Conservation (phyloP, 352 stramenopile species). For the Globisporangium barbulae region DNA sequence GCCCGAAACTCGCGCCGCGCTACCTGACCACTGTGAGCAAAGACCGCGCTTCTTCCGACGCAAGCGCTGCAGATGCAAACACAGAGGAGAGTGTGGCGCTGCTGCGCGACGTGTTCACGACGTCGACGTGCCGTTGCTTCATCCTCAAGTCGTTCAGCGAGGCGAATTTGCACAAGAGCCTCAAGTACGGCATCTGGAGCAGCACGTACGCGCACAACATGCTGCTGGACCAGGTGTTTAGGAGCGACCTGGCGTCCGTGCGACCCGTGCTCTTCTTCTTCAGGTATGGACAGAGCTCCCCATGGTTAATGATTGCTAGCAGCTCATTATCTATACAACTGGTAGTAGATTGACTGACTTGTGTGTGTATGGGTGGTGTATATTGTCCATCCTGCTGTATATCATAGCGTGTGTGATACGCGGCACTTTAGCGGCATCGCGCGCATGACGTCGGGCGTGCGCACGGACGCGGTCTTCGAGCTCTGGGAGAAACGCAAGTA, state of each 20-base stretch:
- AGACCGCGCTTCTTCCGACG: not conserved
- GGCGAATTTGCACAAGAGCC: slow-evolving; percentile 81
- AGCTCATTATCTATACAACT: too few species aligned
- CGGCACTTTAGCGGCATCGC: slow-evolving; percentile 79
- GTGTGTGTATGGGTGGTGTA: not conserved
- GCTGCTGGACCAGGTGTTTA: slow-evolving; percentile 65
- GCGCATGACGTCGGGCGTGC: slow-evolving; percentile 68
- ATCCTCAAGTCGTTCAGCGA: slow-evolving; percentile 86
- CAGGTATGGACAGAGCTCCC: slow-evolving; percentile 32
- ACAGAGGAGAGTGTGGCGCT: slow-evolving; percentile 30
- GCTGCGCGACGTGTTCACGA: slow-evolving; percentile 54
- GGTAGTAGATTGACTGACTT: not conserved
- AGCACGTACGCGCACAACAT: slow-evolving; percentile 70
- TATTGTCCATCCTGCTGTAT: not conserved
- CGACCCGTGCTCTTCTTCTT: slow-evolving; percentile 77
- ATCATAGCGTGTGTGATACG: slow-evolving; percentile 59
- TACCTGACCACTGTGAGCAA: slow-evolving; percentile 16
- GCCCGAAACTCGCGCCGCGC: slow-evolving; percentile 44
- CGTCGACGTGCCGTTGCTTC: slow-evolving; percentile 70
- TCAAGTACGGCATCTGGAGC: slow-evolving; percentile 83
- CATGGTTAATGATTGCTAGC: not conserved
- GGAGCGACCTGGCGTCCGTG: slow-evolving; percentile 61
- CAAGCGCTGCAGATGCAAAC: slow-evolving; percentile 4
- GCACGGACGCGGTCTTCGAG: slow-evolving; percentile 45
- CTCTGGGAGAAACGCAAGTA: slow-evolving; percentile 86